Base-by-base conservation (phyloP, 495 filamentous ascomycete species). In the Podospora anserina region DNA sequence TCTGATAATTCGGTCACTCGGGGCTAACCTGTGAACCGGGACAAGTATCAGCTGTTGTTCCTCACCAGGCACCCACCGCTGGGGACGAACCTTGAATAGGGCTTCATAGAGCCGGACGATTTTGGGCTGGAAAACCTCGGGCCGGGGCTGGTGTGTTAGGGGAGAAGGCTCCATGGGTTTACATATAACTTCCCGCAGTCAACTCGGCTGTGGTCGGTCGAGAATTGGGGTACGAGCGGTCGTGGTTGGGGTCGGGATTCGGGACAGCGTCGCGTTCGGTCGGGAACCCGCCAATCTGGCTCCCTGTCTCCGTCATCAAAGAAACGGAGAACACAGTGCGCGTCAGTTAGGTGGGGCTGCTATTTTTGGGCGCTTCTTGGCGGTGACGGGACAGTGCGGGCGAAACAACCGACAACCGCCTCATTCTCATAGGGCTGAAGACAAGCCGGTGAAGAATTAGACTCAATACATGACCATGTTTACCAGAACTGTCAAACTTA, bases 121-220 rank as follows among this genome's bases (percentile, higher is more conserved):
- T 82, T 98, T 98, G 30, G 91, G 96, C 79, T 95, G 88, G 77
- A 99, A 97, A 57, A 87, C 85, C 75, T 93, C 92, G 68, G 95
- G 96, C 75, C 95, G 88, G 79, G 86, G 87, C 83, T 97, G 94
- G 80, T 94, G 93, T 26, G 93, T 97, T 75, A 99, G 87, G 67
- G 95, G 95, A 75, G 94, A 97, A 62, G 88, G 84, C 80, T 96
- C 92, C 93, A 97, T 96, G n/a, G 3, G 59, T 44, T 5, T 39
- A 1, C 11, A 39, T 39, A 39, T 39, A 39, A 23, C 1, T 39
- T 4, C 34, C 34, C 5, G 11, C 34, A 39, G 39, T 49, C 39
- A 11, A 49, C 15, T 49, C 13, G 39, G 13, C 1, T 6, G 9
- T 13, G 39, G 39, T 49, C 15, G 39, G 23, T 23, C 23, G 23